These are phyloP conservation scores for Suillus fuscotomentosus DNA, from an alignment of 768 basidiomycete species.

Conservation along the genomic window DNA sequence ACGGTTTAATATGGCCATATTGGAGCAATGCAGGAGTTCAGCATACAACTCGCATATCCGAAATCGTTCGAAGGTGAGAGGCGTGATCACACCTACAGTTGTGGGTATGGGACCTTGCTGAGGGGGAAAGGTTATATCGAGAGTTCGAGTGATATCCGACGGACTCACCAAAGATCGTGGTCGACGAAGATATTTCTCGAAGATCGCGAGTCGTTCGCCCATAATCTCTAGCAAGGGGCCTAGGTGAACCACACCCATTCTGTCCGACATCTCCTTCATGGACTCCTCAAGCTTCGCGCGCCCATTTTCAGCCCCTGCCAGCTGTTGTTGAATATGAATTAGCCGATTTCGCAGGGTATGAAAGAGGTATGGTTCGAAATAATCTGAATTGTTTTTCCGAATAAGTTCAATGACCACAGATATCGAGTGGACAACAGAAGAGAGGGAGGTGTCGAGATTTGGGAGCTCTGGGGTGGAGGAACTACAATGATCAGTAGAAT, in stretches of 20 bases:
- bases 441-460: slow-evolving; percentile 56
- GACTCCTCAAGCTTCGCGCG: slow-evolving; percentile 67
- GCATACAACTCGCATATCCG: slow-evolving; percentile 96
- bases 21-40: slow-evolving; percentile 95
- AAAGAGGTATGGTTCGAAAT: slow-evolving; percentile 96
- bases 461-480: slow-evolving; percentile 19
- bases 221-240: slow-evolving; percentile 77
- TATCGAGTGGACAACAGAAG: slow-evolving; percentile 84
- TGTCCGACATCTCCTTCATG: slow-evolving; percentile 78
- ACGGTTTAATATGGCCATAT: slow-evolving; percentile 95
- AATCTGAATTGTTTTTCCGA: slow-evolving; percentile 97
- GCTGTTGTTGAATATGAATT: slow-evolving; percentile 81
- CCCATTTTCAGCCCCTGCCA: slow-evolving; percentile 53
- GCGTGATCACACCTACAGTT: slow-evolving; percentile 69
- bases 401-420: slow-evolving; percentile 92
- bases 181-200: slow-evolving; percentile 65
- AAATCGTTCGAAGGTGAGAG: slow-evolving; percentile 93
- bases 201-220: slow-evolving; percentile 60
- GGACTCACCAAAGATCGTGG: slow-evolving; percentile 77
- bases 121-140: slow-evolving; percentile 13
- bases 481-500: slow-evolving; percentile 12
- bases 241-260: slow-evolving; percentile 89
- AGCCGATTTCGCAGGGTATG: slow-evolving; percentile 90
- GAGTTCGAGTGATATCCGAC: slow-evolving; percentile 5
- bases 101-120: slow-evolving; percentile 70